Conservation (phyloP, 768 basidiomycete genomes). For the Suillus spraguei region DNA sequence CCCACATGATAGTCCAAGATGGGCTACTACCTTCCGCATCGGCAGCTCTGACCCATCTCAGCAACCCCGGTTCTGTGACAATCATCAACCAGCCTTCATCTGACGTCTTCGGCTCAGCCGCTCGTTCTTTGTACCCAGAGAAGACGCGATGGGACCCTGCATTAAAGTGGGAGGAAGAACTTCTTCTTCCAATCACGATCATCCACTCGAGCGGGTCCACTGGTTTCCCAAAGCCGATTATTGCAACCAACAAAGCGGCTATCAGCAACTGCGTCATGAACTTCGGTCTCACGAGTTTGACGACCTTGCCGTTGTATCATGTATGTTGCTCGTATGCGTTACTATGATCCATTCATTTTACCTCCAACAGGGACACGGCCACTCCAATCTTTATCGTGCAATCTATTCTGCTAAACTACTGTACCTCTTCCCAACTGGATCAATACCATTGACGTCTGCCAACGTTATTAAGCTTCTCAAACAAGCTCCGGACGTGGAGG, state of each 20-base stretch:
- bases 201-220: constrained; percentile 39
- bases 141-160: constrained; percentile 25
- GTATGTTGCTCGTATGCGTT: constrained; percentile 20
- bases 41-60: constrained; percentile 19
- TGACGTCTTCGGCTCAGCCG: constrained; percentile 18
- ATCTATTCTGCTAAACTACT: constrained; percentile 44
- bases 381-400: constrained; percentile 39
- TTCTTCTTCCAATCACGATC: constrained; percentile 22
- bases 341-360: not conserved
- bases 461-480: constrained; percentile 44
- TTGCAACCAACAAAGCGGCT: constrained; percentile 37
- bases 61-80: constrained; percentile 23
- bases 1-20: constrained; percentile 27
- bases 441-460: constrained; percentile 47
- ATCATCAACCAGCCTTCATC: constrained; percentile 27
- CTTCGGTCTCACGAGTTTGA: constrained; percentile 22
- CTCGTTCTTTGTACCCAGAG: constrained; percentile 21
- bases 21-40: constrained; percentile 17
- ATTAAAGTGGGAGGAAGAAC: constrained; percentile 25
- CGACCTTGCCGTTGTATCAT: constrained; percentile 35
- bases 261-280: constrained; percentile 39
- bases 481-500: constrained; percentile 35
- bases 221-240: constrained; percentile 50
- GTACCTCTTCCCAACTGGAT: constrained; percentile 43
- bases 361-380: constrained; percentile 23